Evolutionary conservation across 805 yeast species (phyloP).

Genomic region (Blastobotrys peoriensis): DNA sequence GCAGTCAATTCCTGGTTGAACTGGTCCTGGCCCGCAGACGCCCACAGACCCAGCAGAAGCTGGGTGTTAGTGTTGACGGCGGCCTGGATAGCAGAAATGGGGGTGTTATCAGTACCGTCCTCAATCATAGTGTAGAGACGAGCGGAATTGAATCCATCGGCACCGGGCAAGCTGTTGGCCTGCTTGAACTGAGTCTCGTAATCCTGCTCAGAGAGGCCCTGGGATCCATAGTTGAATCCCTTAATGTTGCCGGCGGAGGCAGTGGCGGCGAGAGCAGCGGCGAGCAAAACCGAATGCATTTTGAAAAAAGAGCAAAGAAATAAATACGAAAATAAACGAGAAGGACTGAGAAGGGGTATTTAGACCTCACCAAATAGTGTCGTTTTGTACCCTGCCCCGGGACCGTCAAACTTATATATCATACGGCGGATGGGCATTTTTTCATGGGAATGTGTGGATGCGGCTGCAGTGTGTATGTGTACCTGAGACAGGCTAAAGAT

Average conservation of each 20-base stretch:
- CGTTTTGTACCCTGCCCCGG: no score
- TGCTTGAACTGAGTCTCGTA: constrained; percentile 17
- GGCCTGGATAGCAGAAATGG: constrained; percentile 19
- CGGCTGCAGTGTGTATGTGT: no score
- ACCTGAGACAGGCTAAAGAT: not conserved
- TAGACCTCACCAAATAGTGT: no score
- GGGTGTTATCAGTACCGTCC: constrained; percentile 18
- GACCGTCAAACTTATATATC: not conserved
- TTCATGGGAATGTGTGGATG: not conserved
- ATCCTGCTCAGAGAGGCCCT: constrained; percentile 15
- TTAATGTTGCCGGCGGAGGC: constrained; percentile 12
- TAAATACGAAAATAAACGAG: not conserved
- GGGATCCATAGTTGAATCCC: constrained; percentile 23
- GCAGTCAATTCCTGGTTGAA: constrained; percentile 18
- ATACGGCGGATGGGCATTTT: not conserved
- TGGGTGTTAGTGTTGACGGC: constrained; percentile 17
- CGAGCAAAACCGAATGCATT: not conserved
- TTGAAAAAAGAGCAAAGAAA: not conserved
- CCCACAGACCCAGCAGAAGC: constrained; percentile 20
- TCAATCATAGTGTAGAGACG: constrained; percentile 21
- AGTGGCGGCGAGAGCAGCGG: constrained; percentile 11
- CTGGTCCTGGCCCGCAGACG: constrained; percentile 15
- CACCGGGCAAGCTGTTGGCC: constrained; percentile 14
- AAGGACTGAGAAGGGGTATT: not conserved
- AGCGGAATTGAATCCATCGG: constrained; percentile 18